Evolutionary conservation across 768 basidiomycete genomes (phyloP), one percentile per base, ranked within the genome.

Genomic region (Boletus patriciae): DNA sequence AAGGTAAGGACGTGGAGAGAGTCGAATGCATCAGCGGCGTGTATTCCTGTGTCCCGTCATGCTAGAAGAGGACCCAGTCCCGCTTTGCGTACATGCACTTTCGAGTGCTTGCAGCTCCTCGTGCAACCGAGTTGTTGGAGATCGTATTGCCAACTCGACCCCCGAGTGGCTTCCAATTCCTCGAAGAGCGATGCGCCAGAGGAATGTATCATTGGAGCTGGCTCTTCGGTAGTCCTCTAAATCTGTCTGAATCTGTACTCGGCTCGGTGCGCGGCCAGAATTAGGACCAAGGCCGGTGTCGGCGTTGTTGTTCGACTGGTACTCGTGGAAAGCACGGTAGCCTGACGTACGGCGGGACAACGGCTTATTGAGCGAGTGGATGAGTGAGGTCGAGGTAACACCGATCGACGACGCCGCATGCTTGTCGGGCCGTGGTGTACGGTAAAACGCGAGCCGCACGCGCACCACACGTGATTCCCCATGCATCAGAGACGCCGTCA

Each of bases 141-240:
- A 74, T 94, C 92, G 63, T 93, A 96, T 74, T 96, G 94, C 94
- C 94, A 97, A 61, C 91, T 92, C 33, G 87, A 87, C 11, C 82
- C 86, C 4, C 86, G 76, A 13, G 74, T 70, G 0, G 81, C 79
- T 40, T 88, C 84, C 15, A 94, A 78, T 68, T 91, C 90, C 40
- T 83, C 84, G 59, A 92, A 93, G 18, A 93, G 70, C 60, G 90
- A 78, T 57, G 72, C 65, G 10, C 11, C 38, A 11, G 44, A 27
- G 1, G 65, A 27, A 42, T 64, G 69, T 29, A 50, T 59, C 46
- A 62, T 27, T 12, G 62, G 19, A 19, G 16, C 36, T n/a, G 25
- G 25, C 7, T 36, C 54, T 36, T 54, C 50, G 36, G 25, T 6
- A 52, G 33, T 37, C 46, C n/a, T 33, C 50, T 38, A 16, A 11